phyloP scores from a whole-genome alignment of 257 asterid species.

The Rehmannia glutinosa region DNA sequence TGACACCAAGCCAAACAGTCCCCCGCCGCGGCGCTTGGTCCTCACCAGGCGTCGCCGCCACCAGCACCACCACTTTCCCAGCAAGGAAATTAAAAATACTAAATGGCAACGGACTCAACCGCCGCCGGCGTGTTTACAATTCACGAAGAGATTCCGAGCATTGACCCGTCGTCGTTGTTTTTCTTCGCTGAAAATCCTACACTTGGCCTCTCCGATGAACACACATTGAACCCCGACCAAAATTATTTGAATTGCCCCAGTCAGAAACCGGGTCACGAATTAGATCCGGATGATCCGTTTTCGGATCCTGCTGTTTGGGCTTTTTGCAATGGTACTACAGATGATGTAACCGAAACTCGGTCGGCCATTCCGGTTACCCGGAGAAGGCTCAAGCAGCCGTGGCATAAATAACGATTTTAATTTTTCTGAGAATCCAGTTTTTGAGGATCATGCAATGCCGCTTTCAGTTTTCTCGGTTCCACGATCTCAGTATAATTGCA shows the following conservation, averaged over 20 bases:
- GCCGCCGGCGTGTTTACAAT: neutral
- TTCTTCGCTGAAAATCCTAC: conserved; percentile 19
- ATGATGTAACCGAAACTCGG: neutral
- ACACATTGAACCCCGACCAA: neutral
- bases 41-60: conserved; percentile 52
- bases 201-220: neutral
- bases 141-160: conserved; percentile 14
- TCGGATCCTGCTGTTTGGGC: conserved; percentile 35
- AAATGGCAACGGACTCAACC: conserved; percentile 28
- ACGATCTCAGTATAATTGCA: conserved; percentile 35
- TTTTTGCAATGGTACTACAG: conserved; percentile 23
- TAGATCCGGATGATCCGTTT: conserved; percentile 29
- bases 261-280: neutral
- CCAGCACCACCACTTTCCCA: neutral
- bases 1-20: neutral
- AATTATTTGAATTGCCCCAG: neutral
- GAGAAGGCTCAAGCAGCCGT: conserved; percentile 8
- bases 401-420: neutral
- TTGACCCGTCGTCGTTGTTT: conserved; percentile 7
- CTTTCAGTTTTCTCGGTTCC: conserved; percentile 20
- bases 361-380: conserved; percentile 13
- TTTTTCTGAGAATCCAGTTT: neutral
- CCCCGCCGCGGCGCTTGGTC: conserved; percentile 54
- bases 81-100: neutral
- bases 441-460: conserved; percentile 25